Percentiles rank a stretch among this genome's conserved stretches.
These are phyloP conservation scores for Gelatoporia subvermispora DNA, from an alignment of 768 basidiomycete species.

Conservation along the genomic window DNA sequence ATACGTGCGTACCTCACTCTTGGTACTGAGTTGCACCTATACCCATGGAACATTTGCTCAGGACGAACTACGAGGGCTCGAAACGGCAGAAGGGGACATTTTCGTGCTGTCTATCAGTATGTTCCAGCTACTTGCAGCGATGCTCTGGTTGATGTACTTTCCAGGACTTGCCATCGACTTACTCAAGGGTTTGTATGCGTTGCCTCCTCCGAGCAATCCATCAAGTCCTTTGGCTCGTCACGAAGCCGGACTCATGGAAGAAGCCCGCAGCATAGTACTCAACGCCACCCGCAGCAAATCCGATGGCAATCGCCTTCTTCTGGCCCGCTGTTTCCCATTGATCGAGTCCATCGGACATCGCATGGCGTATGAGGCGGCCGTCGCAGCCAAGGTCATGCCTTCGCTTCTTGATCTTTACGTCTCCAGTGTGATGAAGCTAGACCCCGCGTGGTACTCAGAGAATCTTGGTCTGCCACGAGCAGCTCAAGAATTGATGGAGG, in stretches of 20 bases:
- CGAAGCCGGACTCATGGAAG: constrained; percentile 30
- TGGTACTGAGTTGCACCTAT: background rate
- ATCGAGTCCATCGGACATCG: constrained; percentile 28
- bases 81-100: constrained; percentile 44
- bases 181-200: constrained; percentile 43
- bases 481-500: constrained; percentile 31
- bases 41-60: constrained; percentile 18
- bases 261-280: constrained; percentile 16
- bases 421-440: constrained; percentile 19
- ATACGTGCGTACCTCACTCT: constrained; percentile 26
- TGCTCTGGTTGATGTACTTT: background rate
- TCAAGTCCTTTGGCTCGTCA: constrained; percentile 53
- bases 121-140: background rate
- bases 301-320: constrained; percentile 41
- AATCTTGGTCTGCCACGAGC: constrained; percentile 42
- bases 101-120: constrained; percentile 37
- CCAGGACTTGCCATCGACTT: constrained; percentile 58
- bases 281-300: constrained; percentile 48
- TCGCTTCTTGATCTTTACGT: constrained; percentile 24
- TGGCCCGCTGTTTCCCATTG: constrained; percentile 18
- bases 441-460: constrained; percentile 30
- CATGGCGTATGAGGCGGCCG: constrained; percentile 30
- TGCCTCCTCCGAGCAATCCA: constrained; percentile 39
- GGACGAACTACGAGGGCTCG: constrained; percentile 33
- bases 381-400: constrained; percentile 21